Evolutionary conservation across 106 monocot species (phyloP).

Genomic region (Dendrobium nobile): DNA sequence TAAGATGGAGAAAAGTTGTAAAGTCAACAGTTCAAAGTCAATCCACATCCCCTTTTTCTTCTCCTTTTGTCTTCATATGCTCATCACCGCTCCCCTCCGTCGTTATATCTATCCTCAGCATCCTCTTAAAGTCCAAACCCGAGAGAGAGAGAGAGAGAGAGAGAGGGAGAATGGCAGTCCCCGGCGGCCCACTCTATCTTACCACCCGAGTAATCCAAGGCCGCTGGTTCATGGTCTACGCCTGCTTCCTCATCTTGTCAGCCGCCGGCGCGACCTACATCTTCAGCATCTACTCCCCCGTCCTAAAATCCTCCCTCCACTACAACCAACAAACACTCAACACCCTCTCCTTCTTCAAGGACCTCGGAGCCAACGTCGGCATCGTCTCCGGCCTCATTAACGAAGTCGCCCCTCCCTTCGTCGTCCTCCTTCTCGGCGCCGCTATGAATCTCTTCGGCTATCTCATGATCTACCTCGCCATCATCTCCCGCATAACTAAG

Average conservation of each 20-base stretch:
- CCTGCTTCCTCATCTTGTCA: slow-evolving; percentile 41
- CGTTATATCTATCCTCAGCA: too few relatives aligned
- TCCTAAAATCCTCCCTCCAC: slow-evolving; percentile 30
- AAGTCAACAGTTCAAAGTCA: too few relatives aligned
- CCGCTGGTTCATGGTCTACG: slow-evolving; percentile 48
- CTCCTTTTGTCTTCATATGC: too few relatives aligned
- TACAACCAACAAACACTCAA: slow-evolving; percentile 56
- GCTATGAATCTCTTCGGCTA: slow-evolving; percentile 46
- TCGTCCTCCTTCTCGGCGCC: slow-evolving; percentile 31
- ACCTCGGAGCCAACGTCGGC: slow-evolving; percentile 45
- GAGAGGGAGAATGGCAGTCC: too few relatives aligned
- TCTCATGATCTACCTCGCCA: slow-evolving; percentile 37
- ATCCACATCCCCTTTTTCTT: too few relatives aligned
- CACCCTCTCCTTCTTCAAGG: slow-evolving; percentile 57
- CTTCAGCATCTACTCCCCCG: slow-evolving; percentile 48
- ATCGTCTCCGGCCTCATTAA: slow-evolving; percentile 44
- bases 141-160: too few relatives aligned
- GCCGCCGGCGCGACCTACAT: slow-evolving; percentile 55
- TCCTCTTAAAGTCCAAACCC: too few relatives aligned
- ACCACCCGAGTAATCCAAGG: slow-evolving; percentile 13
- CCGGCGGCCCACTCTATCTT: neutral
- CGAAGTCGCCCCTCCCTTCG: slow-evolving; percentile 38
- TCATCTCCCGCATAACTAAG: slow-evolving; percentile 18
- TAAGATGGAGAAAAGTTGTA: too few relatives aligned
- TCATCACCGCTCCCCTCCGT: too few relatives aligned